These are phyloP conservation scores for Inonotus hispidus DNA, from an alignment of 1,284 basidiomycete species.

Conservation along the genomic window DNA sequence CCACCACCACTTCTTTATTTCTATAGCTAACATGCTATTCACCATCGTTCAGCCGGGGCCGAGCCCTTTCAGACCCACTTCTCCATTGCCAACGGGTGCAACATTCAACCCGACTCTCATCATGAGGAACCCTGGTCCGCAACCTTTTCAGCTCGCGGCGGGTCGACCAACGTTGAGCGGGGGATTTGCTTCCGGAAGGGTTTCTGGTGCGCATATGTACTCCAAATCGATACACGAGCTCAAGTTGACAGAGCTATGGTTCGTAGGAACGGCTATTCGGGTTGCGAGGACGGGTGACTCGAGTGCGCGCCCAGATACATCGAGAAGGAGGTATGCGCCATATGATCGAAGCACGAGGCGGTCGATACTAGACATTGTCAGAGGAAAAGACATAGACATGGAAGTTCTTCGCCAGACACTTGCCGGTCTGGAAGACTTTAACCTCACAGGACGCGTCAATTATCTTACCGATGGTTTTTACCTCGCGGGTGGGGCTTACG, in stretches of 20 bases:
- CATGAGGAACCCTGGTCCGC: constrained; percentile 55
- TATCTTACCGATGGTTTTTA: neutral
- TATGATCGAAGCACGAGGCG: constrained; percentile 84
- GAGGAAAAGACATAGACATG: neutral
- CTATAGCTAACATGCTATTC: neutral
- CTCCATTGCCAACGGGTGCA: constrained; percentile 19
- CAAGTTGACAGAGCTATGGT: neutral
- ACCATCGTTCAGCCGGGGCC: neutral
- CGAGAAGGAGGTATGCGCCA: constrained; percentile 63
- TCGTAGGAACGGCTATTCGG: constrained; percentile 65
- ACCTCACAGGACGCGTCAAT: neutral
- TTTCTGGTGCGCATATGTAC: constrained; percentile 45
- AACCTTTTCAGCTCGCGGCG: constrained; percentile 46
- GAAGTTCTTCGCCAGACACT: neutral
- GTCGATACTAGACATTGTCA: constrained; percentile 84
- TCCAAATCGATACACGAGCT: neutral
- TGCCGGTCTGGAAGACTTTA: neutral
- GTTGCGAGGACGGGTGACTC: constrained; percentile 59
- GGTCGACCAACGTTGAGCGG: constrained; percentile 70
- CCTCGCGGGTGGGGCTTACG: neutral
- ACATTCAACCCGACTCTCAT: constrained; percentile 41
- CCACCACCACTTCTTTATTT: neutral
- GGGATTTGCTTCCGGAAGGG: constrained; percentile 58
- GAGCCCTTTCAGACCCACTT: constrained; percentile 14
- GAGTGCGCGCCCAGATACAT: constrained; percentile 49